phyloP scores from a whole-genome alignment of 805 yeast species.

The Suhomyces faveliae region DNA sequence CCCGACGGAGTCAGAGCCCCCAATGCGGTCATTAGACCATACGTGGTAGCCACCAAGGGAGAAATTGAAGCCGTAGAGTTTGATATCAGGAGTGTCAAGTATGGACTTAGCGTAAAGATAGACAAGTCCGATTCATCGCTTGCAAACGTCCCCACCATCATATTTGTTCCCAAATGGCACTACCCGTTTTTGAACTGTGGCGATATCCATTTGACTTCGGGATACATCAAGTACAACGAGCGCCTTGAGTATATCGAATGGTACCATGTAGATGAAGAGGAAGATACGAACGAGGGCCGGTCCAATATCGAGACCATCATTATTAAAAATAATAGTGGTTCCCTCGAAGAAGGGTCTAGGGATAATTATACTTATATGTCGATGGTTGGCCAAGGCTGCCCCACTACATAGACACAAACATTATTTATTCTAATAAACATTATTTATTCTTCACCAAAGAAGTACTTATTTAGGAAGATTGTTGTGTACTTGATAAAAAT shows the following conservation, averaged over 20 bases:
- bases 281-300: conserved; percentile 6
- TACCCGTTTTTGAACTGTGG: conserved; percentile 50
- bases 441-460: too few relatives aligned
- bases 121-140: neutral
- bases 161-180: conserved; percentile 74
- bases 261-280: conserved; percentile 49
- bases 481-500: too few relatives aligned
- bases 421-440: neutral
- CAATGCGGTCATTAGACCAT: conserved; percentile 77
- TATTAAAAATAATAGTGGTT: conserved; percentile 38
- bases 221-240: conserved; percentile 53
- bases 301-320: conserved; percentile 28
- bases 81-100: conserved; percentile 49
- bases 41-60: conserved; percentile 65
- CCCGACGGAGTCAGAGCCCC: conserved; percentile 72
- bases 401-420: conserved; percentile 10
- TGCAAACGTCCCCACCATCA: conserved; percentile 54
- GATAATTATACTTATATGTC: conserved; percentile 9
- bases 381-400: conserved; percentile 14
- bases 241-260: conserved; percentile 62
- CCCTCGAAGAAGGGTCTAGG: conserved; percentile 23
- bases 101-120: conserved; percentile 18
- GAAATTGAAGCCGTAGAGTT: conserved; percentile 53
- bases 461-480: too few relatives aligned
- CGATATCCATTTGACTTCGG: conserved; percentile 53